A percentile compares a stretch with the other conserved stretches of the same genome.
Conservation (phyloP, 2,329 filamentous ascomycete genomes). For the Rhynchosporium secalis region DNA sequence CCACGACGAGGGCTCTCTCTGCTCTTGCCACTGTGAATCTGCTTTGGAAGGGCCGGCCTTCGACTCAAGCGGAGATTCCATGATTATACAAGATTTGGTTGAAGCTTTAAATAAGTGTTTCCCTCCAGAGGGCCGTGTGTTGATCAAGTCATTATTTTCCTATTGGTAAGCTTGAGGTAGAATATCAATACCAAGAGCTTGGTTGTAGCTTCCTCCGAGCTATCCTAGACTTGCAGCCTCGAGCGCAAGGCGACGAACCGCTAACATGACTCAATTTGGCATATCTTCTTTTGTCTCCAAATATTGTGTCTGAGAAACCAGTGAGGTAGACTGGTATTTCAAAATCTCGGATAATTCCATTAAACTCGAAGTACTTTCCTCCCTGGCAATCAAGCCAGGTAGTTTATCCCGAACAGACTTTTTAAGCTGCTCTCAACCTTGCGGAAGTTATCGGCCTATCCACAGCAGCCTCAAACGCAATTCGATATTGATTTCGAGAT, state of each 20-base stretch:
- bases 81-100: constrained; percentile 1
- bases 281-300: not conserved
- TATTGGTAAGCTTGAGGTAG: constrained; percentile 15
- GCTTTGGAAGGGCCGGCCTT: constrained; percentile 34
- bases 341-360: no score
- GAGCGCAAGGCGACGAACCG: constrained; percentile 28
- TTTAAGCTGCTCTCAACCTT: not conserved
- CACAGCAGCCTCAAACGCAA: constrained; percentile 1
- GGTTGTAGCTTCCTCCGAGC: constrained; percentile 13
- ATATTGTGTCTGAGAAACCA: no score
- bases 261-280: not conserved
- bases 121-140: constrained; percentile 23
- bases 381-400: no score
- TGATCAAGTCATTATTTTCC: constrained; percentile 19
- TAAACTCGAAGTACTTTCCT: no score
- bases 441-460: constrained; percentile 10
- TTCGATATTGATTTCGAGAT: constrained; percentile 7
- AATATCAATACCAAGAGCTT: not conserved
- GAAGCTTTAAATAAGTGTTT: not conserved
- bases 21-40: constrained; percentile 11
- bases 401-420: no score
- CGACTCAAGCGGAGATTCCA: constrained; percentile 19
- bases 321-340: no score
- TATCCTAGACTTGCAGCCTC: constrained; percentile 23
- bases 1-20: constrained; percentile 11